Conservation (phyloP, 257 asterid genomes). For the Salvia miltiorrhiza region DNA sequence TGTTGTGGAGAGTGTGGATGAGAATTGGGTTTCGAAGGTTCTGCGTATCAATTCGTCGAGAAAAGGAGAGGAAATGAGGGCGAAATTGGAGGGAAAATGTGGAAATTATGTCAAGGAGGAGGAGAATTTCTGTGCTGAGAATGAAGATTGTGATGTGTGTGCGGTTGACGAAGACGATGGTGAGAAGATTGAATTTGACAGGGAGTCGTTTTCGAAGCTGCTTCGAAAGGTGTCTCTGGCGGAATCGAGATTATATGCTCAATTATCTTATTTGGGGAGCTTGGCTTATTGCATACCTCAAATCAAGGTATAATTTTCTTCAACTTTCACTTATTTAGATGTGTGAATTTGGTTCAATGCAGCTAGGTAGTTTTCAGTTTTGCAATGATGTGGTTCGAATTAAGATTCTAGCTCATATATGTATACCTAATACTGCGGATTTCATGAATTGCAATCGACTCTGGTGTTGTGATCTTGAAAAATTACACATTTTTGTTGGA, state of each 20-base stretch:
- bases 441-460: neutral
- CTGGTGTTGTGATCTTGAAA: too few relatives aligned
- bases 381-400: neutral
- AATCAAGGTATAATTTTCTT: conserved; percentile 58
- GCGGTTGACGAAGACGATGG: conserved; percentile 26
- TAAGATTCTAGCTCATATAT: neutral
- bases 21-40: conserved; percentile 61
- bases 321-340: neutral
- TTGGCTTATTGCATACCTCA: conserved; percentile 80
- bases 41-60: conserved; percentile 47
- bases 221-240: conserved; percentile 67
- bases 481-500: neutral
- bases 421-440: neutral
- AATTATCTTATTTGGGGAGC: conserved; percentile 69
- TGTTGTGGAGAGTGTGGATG: conserved; percentile 20
- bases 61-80: conserved; percentile 28
- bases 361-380: neutral
- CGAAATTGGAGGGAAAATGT: conserved; percentile 2
- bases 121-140: conserved; percentile 12
- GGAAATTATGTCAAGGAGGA: conserved; percentile 1
- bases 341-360: neutral
- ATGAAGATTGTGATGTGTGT: conserved; percentile 52
- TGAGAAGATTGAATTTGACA: conserved; percentile 49
- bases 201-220: conserved; percentile 76
- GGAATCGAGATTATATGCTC: conserved; percentile 80